These are phyloP conservation scores for Bruguiera sexangula DNA, from an alignment of 345 rosid genomes.

Conservation along the genomic window DNA sequence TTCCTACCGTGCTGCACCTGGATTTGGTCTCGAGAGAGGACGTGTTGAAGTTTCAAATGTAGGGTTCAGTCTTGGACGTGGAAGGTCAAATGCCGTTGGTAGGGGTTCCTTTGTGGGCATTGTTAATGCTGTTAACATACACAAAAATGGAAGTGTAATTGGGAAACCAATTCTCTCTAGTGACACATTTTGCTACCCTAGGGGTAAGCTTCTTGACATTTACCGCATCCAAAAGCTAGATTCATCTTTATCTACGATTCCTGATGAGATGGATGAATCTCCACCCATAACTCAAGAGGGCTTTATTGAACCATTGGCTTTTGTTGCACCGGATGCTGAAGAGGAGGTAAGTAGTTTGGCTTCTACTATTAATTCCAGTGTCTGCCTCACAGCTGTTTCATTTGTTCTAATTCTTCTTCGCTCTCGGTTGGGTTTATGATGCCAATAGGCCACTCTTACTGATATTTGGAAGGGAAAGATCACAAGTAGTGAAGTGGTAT, in stretches of 20 bases:
- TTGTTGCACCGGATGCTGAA: constrained; percentile 63
- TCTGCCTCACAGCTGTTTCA: not conserved
- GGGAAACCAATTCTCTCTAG: constrained; percentile 37
- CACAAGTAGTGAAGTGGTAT: constrained; percentile 48
- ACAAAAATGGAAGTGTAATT: constrained; percentile 34
- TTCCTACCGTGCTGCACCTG: constrained; percentile 76
- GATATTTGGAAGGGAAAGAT: constrained; percentile 72
- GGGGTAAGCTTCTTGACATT: constrained; percentile 76
- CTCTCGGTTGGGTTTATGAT: constrained; percentile 10
- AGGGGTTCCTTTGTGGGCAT: constrained; percentile 30
- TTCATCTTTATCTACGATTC: constrained; percentile 36
- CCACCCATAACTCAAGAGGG: constrained; percentile 41
- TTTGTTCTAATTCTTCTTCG: constrained; percentile 6
- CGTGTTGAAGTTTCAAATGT: constrained; percentile 57
- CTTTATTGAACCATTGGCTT: constrained; percentile 60
- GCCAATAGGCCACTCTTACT: constrained; percentile 45
- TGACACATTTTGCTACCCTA: constrained; percentile 54
- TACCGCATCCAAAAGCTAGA: constrained; percentile 46
- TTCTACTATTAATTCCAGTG: constrained; percentile 1
- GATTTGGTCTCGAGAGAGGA: constrained; percentile 71
- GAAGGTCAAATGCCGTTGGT: constrained; percentile 50
- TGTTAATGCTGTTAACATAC: constrained; percentile 23
- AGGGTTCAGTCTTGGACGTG: constrained; percentile 75
- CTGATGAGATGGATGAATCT: constrained; percentile 54
- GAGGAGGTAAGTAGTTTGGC: constrained; percentile 55